phyloP scores from a whole-genome alignment of 352 stramenopile genomes.

The Pythium apleroticum region DNA sequence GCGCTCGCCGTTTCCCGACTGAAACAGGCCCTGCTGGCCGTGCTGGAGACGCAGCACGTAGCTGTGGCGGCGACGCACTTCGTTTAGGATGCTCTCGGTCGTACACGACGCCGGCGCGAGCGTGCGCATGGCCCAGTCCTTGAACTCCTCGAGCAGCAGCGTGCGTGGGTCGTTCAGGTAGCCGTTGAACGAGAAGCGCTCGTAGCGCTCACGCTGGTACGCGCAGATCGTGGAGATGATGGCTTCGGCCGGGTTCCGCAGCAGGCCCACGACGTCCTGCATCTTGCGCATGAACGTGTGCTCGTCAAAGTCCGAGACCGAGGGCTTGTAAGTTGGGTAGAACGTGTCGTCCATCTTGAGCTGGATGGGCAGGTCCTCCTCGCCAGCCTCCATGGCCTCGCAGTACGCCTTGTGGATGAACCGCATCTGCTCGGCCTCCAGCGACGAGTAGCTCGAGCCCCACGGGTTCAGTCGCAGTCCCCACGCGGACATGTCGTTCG shows the following conservation, averaged over 20 bases:
- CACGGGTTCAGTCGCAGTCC: conserved; percentile 83
- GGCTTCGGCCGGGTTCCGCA: conserved; percentile 77
- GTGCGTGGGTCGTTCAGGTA: conserved; percentile 85
- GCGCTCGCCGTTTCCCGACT: conserved; percentile 70
- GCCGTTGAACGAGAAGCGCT: conserved; percentile 76
- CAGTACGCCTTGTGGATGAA: conserved; percentile 87
- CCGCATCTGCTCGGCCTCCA: conserved; percentile 83
- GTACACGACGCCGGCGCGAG: conserved; percentile 73
- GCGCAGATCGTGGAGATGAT: conserved; percentile 88
- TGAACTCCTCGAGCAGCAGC: conserved; percentile 83
- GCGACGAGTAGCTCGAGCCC: conserved; percentile 80
- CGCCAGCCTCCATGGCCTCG: conserved; percentile 78
- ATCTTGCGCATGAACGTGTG: conserved; percentile 89
- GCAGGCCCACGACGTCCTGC: conserved; percentile 77
- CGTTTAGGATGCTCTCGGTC: conserved; percentile 72
- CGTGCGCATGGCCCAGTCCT: conserved; percentile 83
- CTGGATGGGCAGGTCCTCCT: conserved; percentile 78
- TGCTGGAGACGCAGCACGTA: conserved; percentile 81
- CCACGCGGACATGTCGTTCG: conserved; percentile 66
- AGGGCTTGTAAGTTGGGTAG: conserved; percentile 72
- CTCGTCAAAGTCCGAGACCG: conserved; percentile 81
- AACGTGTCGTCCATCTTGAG: conserved; percentile 88
- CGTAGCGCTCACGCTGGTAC: conserved; percentile 79
- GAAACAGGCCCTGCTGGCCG: conserved; percentile 78
- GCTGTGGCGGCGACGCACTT: conserved; percentile 70